These are phyloP conservation scores for Hamamelis virginiana DNA, from an alignment of 164 flowering plant genomes.

Conservation along the genomic window DNA sequence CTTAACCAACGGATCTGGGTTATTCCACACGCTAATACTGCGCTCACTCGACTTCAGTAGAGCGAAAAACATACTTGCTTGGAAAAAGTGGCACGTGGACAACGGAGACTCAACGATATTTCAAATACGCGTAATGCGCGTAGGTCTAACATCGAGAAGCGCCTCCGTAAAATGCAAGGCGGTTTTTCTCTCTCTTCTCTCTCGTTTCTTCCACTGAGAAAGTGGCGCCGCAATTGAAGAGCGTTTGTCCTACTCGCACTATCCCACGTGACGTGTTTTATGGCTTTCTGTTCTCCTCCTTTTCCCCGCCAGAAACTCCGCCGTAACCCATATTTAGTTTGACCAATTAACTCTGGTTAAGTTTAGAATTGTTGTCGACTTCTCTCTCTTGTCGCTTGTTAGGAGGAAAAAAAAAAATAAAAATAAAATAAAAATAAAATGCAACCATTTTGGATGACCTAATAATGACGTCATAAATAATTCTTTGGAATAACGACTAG, in stretches of 20 bases:
- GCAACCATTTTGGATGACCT: too few species aligned
- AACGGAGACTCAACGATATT: too few species aligned
- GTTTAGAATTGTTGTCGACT: not conserved
- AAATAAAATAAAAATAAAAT: too few species aligned
- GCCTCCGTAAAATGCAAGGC: not conserved
- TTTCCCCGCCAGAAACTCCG: not conserved
- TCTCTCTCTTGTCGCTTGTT: too few species aligned
- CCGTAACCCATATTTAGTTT: not conserved
- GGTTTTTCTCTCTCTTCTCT: too few species aligned
- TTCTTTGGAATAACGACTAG: too few species aligned
- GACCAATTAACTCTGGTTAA: conserved; percentile 5
- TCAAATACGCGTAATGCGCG: not conserved
- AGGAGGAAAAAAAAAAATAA: too few species aligned
- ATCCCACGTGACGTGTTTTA: conserved; percentile 16
- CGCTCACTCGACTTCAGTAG: not conserved
- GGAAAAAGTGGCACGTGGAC: not conserved
- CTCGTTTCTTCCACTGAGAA: too few species aligned
- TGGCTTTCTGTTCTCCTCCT: not conserved
- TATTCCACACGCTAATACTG: not conserved
- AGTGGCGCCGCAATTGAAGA: conserved; percentile 27
- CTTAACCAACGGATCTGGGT: conserved; percentile 6
- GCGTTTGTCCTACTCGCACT: conserved; percentile 3
- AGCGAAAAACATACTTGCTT: not conserved
- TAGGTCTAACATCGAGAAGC: not conserved
- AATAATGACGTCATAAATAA: conserved; percentile 1